Base-by-base conservation (phyloP, 441 rosid genomes). In the Raphanus hybrid region DNA sequence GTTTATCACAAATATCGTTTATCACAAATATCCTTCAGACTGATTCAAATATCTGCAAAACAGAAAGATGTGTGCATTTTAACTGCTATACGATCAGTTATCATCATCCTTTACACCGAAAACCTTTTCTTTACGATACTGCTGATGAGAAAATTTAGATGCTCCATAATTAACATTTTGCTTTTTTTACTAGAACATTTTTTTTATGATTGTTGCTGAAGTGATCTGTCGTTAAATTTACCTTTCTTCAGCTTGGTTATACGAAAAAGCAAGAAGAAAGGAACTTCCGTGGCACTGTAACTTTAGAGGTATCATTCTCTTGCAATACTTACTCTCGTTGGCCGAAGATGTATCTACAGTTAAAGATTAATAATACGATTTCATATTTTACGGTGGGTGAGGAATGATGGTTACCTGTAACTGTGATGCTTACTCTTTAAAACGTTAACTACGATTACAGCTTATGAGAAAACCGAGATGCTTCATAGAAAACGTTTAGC, bases 271-370 rank as follows among this genome's bases (percentile, higher is more conserved):
- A 90, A 85, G 92, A 90, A 85, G 95, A 90, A 73, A 79, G 88
- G 41, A 86, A 82, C 82, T 90, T 96, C 76, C 93, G 94, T 8
- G 98, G 99, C 78, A 96, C 92, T 74, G 85, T 96, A 73, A 84
- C 91, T 43, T 88, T 96, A 87, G 98, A 94, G 96, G 99, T 96
- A 87, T 58, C 73, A 18, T 61, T 74, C 43, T 66, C 73, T 60
- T 18, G 59, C 55, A 79, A 1, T 41, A 27, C 58, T 41, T 65
- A 15, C 14, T 43, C 34, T 64, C 23, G 9, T 57, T 70, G 35
- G 12, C n/a, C 12, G 9, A 15, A 64, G 18, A 43, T 69, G 43
- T 58, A 70, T 43, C 61, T 69, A 48, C 65, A 68, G 16, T 14
- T 37, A n/a, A 54, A 16, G 55, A 50, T 45, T 50, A 2, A 2